phyloP scores from a whole-genome alignment of 2,329 filamentous ascomycete species.

The Dactylonectria macrodidyma region DNA sequence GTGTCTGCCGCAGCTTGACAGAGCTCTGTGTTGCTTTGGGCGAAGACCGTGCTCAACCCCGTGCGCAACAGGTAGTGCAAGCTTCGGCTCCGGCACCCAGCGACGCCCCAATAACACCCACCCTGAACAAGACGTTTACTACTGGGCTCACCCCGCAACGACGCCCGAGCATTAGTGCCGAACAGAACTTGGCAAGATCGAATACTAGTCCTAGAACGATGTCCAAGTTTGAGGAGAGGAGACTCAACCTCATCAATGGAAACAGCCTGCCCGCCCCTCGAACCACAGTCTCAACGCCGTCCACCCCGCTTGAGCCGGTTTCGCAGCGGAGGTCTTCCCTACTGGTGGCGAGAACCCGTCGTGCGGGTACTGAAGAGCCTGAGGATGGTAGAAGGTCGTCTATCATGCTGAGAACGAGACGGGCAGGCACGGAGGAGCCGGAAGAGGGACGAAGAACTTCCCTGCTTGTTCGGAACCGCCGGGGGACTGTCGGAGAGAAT shows the following conservation, averaged over 20 bases:
- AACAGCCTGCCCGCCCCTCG: slow-evolving; percentile 64
- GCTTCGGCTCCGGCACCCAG: slow-evolving; percentile 35
- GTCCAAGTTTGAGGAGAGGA: slow-evolving; percentile 68
- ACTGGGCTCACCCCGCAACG: slow-evolving; percentile 55
- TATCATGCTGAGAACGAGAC: slow-evolving; percentile 61
- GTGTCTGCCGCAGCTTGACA: slow-evolving; percentile 91
- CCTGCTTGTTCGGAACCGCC: slow-evolving; percentile 61
- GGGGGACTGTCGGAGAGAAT: slow-evolving; percentile 63
- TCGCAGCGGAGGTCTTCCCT: slow-evolving; percentile 66
- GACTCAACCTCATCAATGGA: slow-evolving; percentile 62
- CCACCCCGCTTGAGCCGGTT: slow-evolving; percentile 57
- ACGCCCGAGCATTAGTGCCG: slow-evolving; percentile 58
- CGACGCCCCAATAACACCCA: slow-evolving; percentile 59
- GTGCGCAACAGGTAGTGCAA: slow-evolving; percentile 46
- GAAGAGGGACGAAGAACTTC: slow-evolving; percentile 63
- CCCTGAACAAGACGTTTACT: slow-evolving; percentile 59
- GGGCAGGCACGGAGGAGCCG: slow-evolving; percentile 64
- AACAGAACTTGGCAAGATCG: slow-evolving; percentile 56
- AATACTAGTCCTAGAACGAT: slow-evolving; percentile 63
- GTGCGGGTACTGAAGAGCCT: slow-evolving; percentile 63
- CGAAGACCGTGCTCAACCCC: slow-evolving; percentile 65
- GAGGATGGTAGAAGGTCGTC: slow-evolving; percentile 62
- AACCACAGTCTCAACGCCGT: slow-evolving; percentile 55
- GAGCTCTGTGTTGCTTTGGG: slow-evolving; percentile 91
- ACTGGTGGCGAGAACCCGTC: slow-evolving; percentile 60